Percentiles rank a stretch among this genome's conserved stretches.
Evolutionary conservation across 805 yeast species (phyloP).

Genomic region (Peterozyma toletana): DNA sequence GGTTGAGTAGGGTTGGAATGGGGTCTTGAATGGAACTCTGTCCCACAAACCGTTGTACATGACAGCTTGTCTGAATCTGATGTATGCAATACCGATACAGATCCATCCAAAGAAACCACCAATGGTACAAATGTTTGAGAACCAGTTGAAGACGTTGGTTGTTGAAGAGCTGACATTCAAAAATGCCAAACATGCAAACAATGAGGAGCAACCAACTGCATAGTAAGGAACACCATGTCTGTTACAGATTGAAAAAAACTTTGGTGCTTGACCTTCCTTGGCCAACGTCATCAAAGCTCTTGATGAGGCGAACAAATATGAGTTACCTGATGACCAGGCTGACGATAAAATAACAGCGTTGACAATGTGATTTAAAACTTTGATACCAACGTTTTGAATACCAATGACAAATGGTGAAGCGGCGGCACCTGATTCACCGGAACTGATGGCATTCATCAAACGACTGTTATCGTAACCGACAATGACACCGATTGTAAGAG

Average conservation of each 20-base stretch:
- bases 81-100: slow-evolving; percentile 41
- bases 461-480: slow-evolving; percentile 33
- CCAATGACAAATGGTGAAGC: slow-evolving; percentile 89
- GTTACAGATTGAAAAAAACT: slow-evolving; percentile 37
- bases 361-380: slow-evolving; percentile 66
- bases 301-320: slow-evolving; percentile 44
- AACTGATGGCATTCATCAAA: slow-evolving; percentile 37
- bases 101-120: slow-evolving; percentile 66
- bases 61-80: slow-evolving; percentile 63
- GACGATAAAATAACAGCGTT: slow-evolving; percentile 60
- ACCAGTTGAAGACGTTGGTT: slow-evolving; percentile 53
- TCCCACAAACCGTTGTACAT: slow-evolving; percentile 41
- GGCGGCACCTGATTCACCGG: slow-evolving; percentile 52
- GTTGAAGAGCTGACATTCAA: slow-evolving; percentile 49
- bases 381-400: slow-evolving; percentile 59
- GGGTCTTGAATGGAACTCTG: slow-evolving; percentile 51
- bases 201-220: slow-evolving; percentile 36
- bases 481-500: slow-evolving; percentile 41
- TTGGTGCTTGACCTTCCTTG: slow-evolving; percentile 55
- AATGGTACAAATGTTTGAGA: slow-evolving; percentile 56
- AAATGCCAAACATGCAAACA: slow-evolving; percentile 48
- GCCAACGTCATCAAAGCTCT: slow-evolving; percentile 50
- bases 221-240: slow-evolving; percentile 51
- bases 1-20: slow-evolving; percentile 50
- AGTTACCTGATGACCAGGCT: slow-evolving; percentile 40